A percentile compares a stretch with the other conserved stretches of the same genome.
Conservation (phyloP, 2,329 filamentous ascomycete species). For the Ophiocordyceps unilateralis region DNA sequence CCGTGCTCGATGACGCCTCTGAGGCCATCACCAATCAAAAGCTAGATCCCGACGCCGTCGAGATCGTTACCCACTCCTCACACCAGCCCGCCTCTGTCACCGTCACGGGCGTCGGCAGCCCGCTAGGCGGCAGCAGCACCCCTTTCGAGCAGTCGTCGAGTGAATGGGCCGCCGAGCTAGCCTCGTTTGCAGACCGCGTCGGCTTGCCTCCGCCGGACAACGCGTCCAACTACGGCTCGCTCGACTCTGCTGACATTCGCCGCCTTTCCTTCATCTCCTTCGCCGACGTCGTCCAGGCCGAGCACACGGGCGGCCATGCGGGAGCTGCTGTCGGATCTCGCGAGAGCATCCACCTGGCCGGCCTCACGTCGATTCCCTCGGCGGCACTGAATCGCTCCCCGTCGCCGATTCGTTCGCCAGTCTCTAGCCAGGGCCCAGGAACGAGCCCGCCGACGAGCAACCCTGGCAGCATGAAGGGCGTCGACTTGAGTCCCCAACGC, state of each 20-base stretch:
- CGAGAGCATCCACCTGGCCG: constrained; percentile 54
- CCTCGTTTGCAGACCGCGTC: constrained; percentile 30
- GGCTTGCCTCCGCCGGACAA: constrained; percentile 32
- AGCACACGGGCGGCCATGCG: constrained; percentile 44
- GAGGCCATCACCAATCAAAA: constrained; percentile 78
- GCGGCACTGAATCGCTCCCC: constrained; percentile 47
- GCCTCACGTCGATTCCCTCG: constrained; percentile 42
- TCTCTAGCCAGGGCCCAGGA: constrained; percentile 50
- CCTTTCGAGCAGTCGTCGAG: constrained; percentile 24
- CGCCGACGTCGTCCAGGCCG: constrained; percentile 80
- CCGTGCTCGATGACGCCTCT: constrained; percentile 79
- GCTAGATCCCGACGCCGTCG: constrained; percentile 73
- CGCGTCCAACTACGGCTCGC: constrained; percentile 57
- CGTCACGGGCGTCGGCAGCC: constrained; percentile 33
- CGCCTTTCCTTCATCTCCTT: constrained; percentile 92
- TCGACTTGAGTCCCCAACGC: constrained; percentile 51
- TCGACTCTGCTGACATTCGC: constrained; percentile 61
- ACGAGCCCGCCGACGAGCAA: constrained; percentile 64
- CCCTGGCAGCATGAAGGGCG: constrained; percentile 53
- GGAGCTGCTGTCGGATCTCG: constrained; percentile 32
- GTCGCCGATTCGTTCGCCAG: constrained; percentile 64
- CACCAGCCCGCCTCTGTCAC: constrained; percentile 64
- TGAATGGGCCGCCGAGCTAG: constrained; percentile 41
- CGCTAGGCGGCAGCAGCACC: constrained; percentile 7
- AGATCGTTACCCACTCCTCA: constrained; percentile 75